phyloP scores from a whole-genome alignment of 805 yeast genomes.

The Barnettozyma californica region DNA sequence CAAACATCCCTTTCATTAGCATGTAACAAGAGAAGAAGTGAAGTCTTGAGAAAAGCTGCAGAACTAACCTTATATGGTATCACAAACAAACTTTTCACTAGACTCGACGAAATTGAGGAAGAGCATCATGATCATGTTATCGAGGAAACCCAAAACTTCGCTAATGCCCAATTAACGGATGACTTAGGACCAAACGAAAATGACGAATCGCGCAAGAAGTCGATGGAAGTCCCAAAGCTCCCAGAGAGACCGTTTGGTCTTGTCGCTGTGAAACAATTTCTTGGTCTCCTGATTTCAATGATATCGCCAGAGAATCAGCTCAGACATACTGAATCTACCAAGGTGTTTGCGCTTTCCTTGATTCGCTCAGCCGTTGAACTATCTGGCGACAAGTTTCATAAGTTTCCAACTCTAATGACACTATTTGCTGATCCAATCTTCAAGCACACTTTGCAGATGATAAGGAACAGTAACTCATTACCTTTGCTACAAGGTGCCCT shows the following conservation, averaged over 20 bases:
- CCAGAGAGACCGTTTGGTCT: conserved; percentile 54
- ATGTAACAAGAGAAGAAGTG: conserved; percentile 87
- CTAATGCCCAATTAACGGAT: conserved; percentile 48
- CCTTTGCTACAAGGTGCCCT: conserved; percentile 70
- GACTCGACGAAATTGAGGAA: conserved; percentile 52
- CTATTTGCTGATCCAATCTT: conserved; percentile 77
- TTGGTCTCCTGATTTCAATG: conserved; percentile 71
- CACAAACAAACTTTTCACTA: conserved; percentile 61
- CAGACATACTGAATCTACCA: conserved; percentile 82
- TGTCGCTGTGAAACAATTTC: conserved; percentile 68
- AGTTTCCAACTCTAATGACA: conserved; percentile 60
- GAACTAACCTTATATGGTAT: conserved; percentile 73
- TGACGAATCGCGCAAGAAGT: conserved; percentile 23
- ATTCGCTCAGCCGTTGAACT: conserved; percentile 78
- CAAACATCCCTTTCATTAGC: conserved; percentile 91
- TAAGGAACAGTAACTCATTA: conserved; percentile 69
- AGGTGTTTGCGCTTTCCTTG: conserved; percentile 75
- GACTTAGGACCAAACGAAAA: conserved; percentile 46
- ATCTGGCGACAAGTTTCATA: conserved; percentile 55
- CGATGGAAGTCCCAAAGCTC: conserved; percentile 22
- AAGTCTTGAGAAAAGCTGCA: conserved; percentile 82
- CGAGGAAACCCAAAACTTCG: conserved; percentile 41
- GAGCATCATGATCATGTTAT: conserved; percentile 33
- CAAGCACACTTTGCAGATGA: conserved; percentile 75
- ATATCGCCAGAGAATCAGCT: conserved; percentile 77